Evolutionary conservation across 2,329 filamentous ascomycete species (phyloP).

Genomic region (Epichloe typhina): DNA sequence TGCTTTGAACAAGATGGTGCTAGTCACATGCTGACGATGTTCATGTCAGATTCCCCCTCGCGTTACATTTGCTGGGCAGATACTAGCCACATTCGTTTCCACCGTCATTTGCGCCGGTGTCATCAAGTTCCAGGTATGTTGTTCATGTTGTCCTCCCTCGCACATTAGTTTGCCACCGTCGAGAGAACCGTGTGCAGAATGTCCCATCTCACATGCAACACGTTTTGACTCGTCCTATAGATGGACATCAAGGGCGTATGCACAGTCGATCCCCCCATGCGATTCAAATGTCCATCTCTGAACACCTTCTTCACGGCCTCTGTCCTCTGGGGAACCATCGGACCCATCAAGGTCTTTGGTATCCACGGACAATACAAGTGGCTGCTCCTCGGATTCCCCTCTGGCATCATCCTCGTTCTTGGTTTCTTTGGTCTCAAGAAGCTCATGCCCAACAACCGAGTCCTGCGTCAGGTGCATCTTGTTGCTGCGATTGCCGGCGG

Average conservation of each 20-base stretch:
- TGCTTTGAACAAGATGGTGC: no score
- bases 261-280: slow-evolving; percentile 20
- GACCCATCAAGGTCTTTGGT: slow-evolving; percentile 24
- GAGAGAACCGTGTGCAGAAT: no score
- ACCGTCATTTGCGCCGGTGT: slow-evolving; percentile 21
- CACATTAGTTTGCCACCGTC: no score
- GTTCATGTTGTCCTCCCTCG: not conserved
- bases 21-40: no score
- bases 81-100: slow-evolving; percentile 21
- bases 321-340: slow-evolving; percentile 28
- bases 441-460: slow-evolving; percentile 16
- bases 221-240: slow-evolving; percentile 1
- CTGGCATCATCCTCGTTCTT: slow-evolving; percentile 23
- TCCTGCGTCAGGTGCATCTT: slow-evolving; percentile 27
- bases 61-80: slow-evolving; percentile 22
- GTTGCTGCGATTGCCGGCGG: slow-evolving; percentile 28
- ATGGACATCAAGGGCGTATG: slow-evolving; percentile 24
- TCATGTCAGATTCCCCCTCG: slow-evolving; percentile 20
- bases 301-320: slow-evolving; percentile 27
- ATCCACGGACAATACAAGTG: slow-evolving; percentile 21
- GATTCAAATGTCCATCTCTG: slow-evolving; percentile 24
- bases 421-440: slow-evolving; percentile 23
- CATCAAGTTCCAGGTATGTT: slow-evolving; percentile 23
- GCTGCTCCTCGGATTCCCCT: slow-evolving; percentile 27
- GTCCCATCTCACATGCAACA: no score